Base-by-base conservation (phyloP, 805 yeast species). In the Isabelozyma pseudorhagii region DNA sequence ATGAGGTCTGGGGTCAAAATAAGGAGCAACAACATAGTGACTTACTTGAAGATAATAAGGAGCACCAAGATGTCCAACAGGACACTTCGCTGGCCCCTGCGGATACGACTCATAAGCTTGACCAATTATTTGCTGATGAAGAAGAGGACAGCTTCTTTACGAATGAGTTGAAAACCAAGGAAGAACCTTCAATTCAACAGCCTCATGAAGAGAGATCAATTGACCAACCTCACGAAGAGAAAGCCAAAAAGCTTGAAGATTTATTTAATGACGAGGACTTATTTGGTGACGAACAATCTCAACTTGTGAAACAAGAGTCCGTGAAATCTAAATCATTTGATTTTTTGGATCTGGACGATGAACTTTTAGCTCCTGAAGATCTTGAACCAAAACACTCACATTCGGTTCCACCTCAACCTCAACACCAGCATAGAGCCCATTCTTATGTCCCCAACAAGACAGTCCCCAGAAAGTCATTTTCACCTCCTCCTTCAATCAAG, bases 271-370 rank as follows among this genome's bases (percentile, higher is more conserved):
- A 31, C 8, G 36, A 31, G 8, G 36, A 31, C 36, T 31, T 31
- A 31, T 31, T 31, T 8, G 36, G 36, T 4, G 36, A 31, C 3
- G 36, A 8, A 31, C n/a, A 2, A 31, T 8, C n/a, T 31, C 36
- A 1, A 31, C 3, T 13, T 31, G 36, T 31, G n/a, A 13, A 34
- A 38, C 40, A 13, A 34, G 38, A 29, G 25, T 11, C 18, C 34
- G 14, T 25, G 27, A 38, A 27, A 10, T 21, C 45, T 25, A 43
- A 47, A 29, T 42, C 46, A 42, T 64, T 74, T 41, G 67, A 69
- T 8, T 72, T 74, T 47, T 59, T 77, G 38, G 77, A 73, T 38
- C 69, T 68, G 6, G 81, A 77, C 49, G 76, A 72, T 48, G 81
- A 77, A 29, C 55, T 75, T 2, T 57, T 78, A 49, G 81, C 74